Evolutionary conservation across 2,329 filamentous ascomycete species (phyloP).

Genomic region (Aspergillus brunneoviolaceus): DNA sequence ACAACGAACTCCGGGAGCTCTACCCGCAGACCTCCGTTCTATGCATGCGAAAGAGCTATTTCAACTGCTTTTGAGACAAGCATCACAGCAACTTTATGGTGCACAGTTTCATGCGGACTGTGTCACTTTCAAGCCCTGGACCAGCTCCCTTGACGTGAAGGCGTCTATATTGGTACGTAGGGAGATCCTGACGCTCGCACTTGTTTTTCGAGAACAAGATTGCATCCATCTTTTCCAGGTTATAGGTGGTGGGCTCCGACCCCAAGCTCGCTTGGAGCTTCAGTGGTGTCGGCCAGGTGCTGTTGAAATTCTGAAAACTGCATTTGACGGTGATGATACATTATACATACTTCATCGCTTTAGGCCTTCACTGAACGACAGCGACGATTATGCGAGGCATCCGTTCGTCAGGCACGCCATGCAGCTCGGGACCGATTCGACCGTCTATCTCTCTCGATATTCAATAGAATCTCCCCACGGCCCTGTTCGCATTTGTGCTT

Average conservation of each 20-base stretch:
- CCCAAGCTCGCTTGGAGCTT: slow-evolving; percentile 19
- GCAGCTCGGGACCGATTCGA: slow-evolving; percentile 21
- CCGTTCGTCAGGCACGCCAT: slow-evolving; percentile 37
- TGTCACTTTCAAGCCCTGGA: slow-evolving; percentile 28
- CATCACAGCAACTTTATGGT: slow-evolving; percentile 36
- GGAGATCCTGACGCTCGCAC: slow-evolving; percentile 21
- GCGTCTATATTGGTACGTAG: slow-evolving; percentile 33
- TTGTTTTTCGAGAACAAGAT: slow-evolving; percentile 32
- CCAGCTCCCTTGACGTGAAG: slow-evolving; percentile 29
- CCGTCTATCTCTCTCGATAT: slow-evolving; percentile 32
- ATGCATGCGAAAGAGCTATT: slow-evolving; percentile 31
- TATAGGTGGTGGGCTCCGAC: slow-evolving; percentile 17
- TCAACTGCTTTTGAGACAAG: slow-evolving; percentile 29
- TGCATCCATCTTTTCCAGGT: slow-evolving; percentile 30
- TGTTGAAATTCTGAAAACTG: slow-evolving; percentile 35
- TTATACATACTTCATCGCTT: slow-evolving; percentile 37
- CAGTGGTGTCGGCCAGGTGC: slow-evolving; percentile 27
- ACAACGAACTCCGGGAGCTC: slow-evolving; percentile 32
- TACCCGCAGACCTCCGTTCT: slow-evolving; percentile 19
- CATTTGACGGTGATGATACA: slow-evolving; percentile 21
- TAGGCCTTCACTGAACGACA: slow-evolving; percentile 23
- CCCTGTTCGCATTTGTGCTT: slow-evolving; percentile 26
- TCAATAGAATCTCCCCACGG: slow-evolving; percentile 14
- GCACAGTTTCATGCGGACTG: slow-evolving; percentile 34
- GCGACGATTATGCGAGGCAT: slow-evolving; percentile 22